phyloP scores from a whole-genome alignment of 148 eudicot genomes.

The Arctostaphylos glauca region DNA sequence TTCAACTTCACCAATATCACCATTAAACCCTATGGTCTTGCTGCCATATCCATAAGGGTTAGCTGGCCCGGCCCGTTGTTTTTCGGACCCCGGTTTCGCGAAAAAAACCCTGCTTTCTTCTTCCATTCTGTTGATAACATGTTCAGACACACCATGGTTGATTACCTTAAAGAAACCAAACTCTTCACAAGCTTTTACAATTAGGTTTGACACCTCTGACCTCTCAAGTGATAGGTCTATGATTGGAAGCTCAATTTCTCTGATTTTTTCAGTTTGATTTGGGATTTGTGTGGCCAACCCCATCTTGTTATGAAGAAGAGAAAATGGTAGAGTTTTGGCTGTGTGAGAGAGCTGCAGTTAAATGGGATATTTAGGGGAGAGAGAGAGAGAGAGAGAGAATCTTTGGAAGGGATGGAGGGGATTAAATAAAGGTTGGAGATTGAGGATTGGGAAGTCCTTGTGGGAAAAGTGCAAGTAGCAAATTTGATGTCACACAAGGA shows the following conservation, averaged over 20 bases:
- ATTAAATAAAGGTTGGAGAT: not conserved
- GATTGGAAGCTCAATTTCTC: constrained; percentile 33
- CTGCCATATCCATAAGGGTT: constrained; percentile 50
- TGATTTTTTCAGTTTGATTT: constrained; percentile 22
- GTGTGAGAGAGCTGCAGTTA: not conserved
- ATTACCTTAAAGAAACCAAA: constrained; percentile 59
- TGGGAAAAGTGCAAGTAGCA: constrained; percentile 12
- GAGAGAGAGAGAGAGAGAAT: constrained; percentile 9
- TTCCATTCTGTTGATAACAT: constrained; percentile 36
- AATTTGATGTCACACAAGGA: constrained; percentile 8
- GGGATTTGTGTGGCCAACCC: constrained; percentile 31
- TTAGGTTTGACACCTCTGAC: constrained; percentile 23
- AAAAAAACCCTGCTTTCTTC: constrained; percentile 36
- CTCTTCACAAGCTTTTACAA: constrained; percentile 45
- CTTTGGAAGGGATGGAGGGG: not conserved
- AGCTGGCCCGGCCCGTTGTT: constrained; percentile 37
- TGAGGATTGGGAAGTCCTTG: not conserved
- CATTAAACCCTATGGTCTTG: constrained; percentile 52
- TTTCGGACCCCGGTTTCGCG: constrained; percentile 29
- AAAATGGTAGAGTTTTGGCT: not conserved
- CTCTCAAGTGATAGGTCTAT: constrained; percentile 37
- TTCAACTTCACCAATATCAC: constrained; percentile 51
- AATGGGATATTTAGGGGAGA: not conserved
- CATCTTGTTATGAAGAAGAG: constrained; percentile 15
- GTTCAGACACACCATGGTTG: constrained; percentile 47